Base-by-base conservation (phyloP, 805 yeast genomes). In the Saturnispora ahearnii region DNA sequence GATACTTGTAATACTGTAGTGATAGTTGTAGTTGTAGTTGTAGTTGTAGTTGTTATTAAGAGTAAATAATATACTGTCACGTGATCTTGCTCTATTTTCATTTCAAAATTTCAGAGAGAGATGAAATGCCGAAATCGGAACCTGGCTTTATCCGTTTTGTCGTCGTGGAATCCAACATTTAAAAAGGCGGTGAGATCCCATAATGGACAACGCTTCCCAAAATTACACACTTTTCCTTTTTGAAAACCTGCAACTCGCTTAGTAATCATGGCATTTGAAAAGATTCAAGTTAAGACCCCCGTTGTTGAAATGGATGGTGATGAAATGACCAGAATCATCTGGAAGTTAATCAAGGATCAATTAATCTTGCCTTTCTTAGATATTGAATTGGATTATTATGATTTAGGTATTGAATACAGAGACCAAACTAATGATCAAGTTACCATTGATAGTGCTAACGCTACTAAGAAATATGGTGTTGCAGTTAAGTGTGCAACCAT, bases 401-500 rank as follows among this genome's bases (percentile, higher is more conserved):
- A 91, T 65, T 74, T 91, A 55, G 87, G 95, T 32, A 84, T 91
- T 55, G 83, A 83, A 67, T 74, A 83, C 72, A 79, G 98, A 65
- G 97, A 91, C 68, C 66, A 78, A 59, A 91, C 98, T 15, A 75
- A 87, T 60, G 98, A 91, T 67, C 67, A 86, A 70, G 91, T 91
- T 57, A 91, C 98, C 18, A 64, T 76, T 33, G 96, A 91, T 49
- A 86, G 96, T 10, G 97, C 97, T 24, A 72, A 82, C 46, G 98
- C 98, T 48, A 90, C 88, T 59, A 72, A 81, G 67, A 78, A 89
- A 68, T 84, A 87, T 67, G 86, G 87, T 49, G 98, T 91, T 51
- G 98, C 96, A 30, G 87, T 91, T 59, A 91, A 91, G 73, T 91
- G 98, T 73, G 98, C 98, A 51, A 91, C 98, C 47, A 91, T 91